phyloP scores from a whole-genome alignment of 2,329 filamentous ascomycete genomes.

The Fusarium haematococcum region DNA sequence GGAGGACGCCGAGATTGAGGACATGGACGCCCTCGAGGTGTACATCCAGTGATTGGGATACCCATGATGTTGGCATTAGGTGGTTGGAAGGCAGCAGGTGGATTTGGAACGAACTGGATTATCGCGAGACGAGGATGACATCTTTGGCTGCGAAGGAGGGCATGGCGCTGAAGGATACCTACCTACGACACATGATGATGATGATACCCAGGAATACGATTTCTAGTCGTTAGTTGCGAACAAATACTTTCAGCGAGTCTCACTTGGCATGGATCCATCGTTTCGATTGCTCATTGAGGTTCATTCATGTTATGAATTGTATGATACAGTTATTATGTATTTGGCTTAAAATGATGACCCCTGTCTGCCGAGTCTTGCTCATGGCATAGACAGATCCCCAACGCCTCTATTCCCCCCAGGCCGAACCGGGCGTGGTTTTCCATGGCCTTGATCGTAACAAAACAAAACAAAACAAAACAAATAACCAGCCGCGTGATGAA shows the following conservation, averaged over 20 bases:
- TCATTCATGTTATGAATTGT: not conserved
- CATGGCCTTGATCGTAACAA: conserved; percentile 1
- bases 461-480: not conserved
- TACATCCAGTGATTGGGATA: conserved; percentile 62
- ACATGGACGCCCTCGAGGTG: conserved; percentile 82
- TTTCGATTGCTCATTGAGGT: not conserved
- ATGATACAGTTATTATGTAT: conserved; percentile 16
- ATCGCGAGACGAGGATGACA: not conserved
- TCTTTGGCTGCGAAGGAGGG: not conserved
- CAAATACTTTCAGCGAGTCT: not conserved
- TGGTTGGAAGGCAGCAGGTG: not conserved
- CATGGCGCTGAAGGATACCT: conserved; percentile 33
- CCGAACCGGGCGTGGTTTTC: conserved; percentile 19
- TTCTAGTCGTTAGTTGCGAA: conserved; percentile 15
- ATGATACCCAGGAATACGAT: conserved; percentile 46
- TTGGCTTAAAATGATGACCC: conserved; percentile 10
- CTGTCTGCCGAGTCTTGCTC: conserved; percentile 22
- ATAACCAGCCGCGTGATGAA: conserved; percentile 11
- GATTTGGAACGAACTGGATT: conserved; percentile 1
- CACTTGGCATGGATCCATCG: not conserved
- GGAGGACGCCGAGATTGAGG: conserved; percentile 76
- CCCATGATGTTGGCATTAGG: not conserved
- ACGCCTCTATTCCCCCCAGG: conserved; percentile 33
- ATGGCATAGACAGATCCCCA: conserved; percentile 5
- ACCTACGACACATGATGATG: not conserved